Evolutionary conservation across 768 basidiomycete genomes (phyloP), one percentile per base, ranked within the genome.

Genomic region (Collybia sordida): DNA sequence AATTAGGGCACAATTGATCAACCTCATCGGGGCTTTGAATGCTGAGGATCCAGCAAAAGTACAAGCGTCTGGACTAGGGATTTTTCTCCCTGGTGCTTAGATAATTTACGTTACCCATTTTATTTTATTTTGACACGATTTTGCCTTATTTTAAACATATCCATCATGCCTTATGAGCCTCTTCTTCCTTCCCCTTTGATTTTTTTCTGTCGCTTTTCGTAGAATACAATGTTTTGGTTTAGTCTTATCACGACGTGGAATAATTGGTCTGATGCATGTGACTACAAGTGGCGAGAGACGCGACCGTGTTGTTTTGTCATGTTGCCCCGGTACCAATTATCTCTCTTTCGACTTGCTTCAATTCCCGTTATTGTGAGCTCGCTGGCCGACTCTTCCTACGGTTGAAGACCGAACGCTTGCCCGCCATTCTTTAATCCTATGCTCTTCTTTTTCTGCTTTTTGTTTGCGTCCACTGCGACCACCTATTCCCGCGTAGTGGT

Each of bases 21-120:
- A 81, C 38, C 76, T 98, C 28, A 71, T 98, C 52, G 72, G 72
- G 21, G 79, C 81, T 48, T 74, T 99, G 64, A 88, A 88, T 64
- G 72, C 72, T 28, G 82, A 91, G 68, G 80, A 86, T 45, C 87
- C 93, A 23, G 82, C 72, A 25, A 90, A 88, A 69, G 79, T 98
- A 25, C 86, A 86, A 61, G 90, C 86, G 4, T 84, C 90, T 6
- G 93, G 93, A 22, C 72, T 94, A 59, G 64, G 67, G 11, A 66
- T 70, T 15, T 82, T 78, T 67, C 73, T 88, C 25, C 70, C 74
- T 22, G 71, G 72, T 51, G 70, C 67, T 52, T 81, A 63, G 64
- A 44, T 49, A 50, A 31, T 50, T 45, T 47, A 11, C 56, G 45
- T 52, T 57, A 49, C 42, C 51, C 58, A 4, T 45, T 8, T 4